These are phyloP conservation scores for Emmonsiellopsis sp. DNA, from an alignment of 2,329 filamentous ascomycete genomes.

Conservation along the genomic window DNA sequence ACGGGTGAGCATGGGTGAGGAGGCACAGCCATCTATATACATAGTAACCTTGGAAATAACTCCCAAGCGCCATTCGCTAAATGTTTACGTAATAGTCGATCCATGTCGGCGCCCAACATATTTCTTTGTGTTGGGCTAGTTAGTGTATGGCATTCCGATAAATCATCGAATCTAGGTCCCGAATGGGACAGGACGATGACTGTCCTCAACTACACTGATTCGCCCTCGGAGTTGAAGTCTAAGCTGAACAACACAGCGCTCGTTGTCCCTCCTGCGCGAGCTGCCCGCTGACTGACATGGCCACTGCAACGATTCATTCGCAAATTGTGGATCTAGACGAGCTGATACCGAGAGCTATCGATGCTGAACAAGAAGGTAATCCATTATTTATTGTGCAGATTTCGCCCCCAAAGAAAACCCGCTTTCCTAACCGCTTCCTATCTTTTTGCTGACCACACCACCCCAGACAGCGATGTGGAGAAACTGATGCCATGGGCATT, in stretches of 20 bases:
- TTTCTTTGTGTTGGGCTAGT: no score
- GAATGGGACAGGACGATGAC: no score
- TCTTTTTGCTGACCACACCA: background rate
- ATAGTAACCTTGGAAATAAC: no score
- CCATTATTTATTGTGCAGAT: background rate
- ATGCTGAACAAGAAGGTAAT: slow-evolving; percentile 1
- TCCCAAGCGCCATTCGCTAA: no score
- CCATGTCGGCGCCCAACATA: no score
- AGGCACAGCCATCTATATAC: background rate
- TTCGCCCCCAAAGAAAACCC: background rate
- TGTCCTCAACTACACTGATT: no score
- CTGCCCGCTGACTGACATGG: background rate
- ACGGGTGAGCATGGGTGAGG: background rate
- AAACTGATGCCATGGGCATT: background rate
- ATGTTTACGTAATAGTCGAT: no score
- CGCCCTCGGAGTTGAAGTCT: no score
- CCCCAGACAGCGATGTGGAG: background rate
- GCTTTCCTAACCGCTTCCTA: background rate
- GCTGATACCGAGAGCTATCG: background rate
- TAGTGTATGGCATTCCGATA: no score
- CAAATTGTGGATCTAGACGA: slow-evolving; percentile 4
- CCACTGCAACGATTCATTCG: slow-evolving; percentile 4
- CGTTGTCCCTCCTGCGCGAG: no score
- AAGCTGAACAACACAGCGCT: no score
- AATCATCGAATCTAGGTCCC: no score